Percentiles rank a stretch among this genome's conserved stretches.
Evolutionary conservation across 2,329 filamentous ascomycete genomes (phyloP).

Genomic region (Paecilomyces formosus): DNA sequence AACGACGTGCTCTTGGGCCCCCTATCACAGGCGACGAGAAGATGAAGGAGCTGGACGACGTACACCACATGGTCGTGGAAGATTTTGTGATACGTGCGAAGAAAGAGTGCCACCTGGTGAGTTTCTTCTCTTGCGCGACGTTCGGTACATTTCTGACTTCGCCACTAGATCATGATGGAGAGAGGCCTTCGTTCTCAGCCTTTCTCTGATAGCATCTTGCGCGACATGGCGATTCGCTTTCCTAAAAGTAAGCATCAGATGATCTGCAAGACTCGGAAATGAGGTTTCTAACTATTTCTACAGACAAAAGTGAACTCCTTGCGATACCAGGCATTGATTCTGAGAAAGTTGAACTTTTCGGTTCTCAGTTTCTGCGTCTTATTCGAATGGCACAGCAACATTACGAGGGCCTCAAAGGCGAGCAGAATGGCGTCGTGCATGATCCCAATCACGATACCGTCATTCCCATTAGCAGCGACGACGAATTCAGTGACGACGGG

Average conservation of each 20-base stretch:
- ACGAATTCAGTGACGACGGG: constrained; percentile 23
- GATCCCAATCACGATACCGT: constrained; percentile 41
- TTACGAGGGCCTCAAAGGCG: constrained; percentile 34
- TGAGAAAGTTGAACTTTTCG: constrained; percentile 39
- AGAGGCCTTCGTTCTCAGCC: constrained; percentile 39
- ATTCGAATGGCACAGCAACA: constrained; percentile 31
- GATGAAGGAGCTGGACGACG: constrained; percentile 34
- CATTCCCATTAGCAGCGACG: constrained; percentile 36
- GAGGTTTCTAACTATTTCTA: constrained; percentile 7
- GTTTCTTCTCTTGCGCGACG: constrained; percentile 5
- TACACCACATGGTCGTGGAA: constrained; percentile 38
- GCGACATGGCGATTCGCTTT: constrained; percentile 43
- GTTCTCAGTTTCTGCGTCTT: constrained; percentile 35
- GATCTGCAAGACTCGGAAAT: background rate
- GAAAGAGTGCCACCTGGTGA: constrained; percentile 34
- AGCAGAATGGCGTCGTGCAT: constrained; percentile 38
- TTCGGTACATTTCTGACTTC: constrained; percentile 3
- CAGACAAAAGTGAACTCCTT: constrained; percentile 32
- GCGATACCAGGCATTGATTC: constrained; percentile 35
- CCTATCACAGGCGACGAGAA: constrained; percentile 40
- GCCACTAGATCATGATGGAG: constrained; percentile 32
- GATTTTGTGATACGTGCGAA: constrained; percentile 41
- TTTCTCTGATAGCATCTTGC: constrained; percentile 39
- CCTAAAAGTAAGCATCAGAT: constrained; percentile 29
- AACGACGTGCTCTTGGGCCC: constrained; percentile 29